These are phyloP conservation scores for Tarenaya hassleriana DNA, from an alignment of 345 rosid species.

Conservation along the genomic window DNA sequence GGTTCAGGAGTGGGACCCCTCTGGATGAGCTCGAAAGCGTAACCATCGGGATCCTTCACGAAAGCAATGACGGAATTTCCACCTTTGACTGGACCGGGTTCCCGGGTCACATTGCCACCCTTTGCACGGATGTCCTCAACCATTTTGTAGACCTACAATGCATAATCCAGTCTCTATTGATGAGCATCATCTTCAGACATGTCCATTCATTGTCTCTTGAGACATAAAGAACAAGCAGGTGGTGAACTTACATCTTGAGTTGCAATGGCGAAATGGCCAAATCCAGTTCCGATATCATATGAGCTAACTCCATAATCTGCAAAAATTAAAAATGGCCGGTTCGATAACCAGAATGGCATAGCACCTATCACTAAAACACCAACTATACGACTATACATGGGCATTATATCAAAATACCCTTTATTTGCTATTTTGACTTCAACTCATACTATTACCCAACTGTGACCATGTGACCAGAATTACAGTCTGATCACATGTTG, in stretches of 20 bases:
- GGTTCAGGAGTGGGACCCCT: conserved; percentile 89
- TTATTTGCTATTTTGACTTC: too few species aligned
- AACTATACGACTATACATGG: too few species aligned
- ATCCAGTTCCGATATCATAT: conserved; percentile 90
- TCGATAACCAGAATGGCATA: too few species aligned
- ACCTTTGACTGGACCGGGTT: conserved; percentile 94
- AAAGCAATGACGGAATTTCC: conserved; percentile 65
- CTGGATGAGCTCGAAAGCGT: conserved; percentile 75
- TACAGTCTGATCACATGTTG: too few species aligned
- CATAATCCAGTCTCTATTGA: not conserved
- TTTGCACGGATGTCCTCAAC: conserved; percentile 69
- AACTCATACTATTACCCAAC: too few species aligned
- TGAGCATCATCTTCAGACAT: not conserved
- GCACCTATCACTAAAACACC: too few species aligned
- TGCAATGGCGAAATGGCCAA: conserved; percentile 89
- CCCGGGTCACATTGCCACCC: conserved; percentile 75
- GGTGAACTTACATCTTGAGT: conserved; percentile 83
- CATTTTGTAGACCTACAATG: conserved; percentile 60
- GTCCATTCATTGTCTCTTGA: conserved; percentile 5
- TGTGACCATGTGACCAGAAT: too few species aligned
- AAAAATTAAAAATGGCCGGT: conserved; percentile 13
- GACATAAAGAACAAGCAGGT: too few species aligned
- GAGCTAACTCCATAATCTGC: conserved; percentile 82
- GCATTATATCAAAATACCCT: too few species aligned
- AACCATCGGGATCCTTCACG: conserved; percentile 99